Conservation (phyloP, 805 yeast genomes). For the Wickerhamiella lipophila region DNA sequence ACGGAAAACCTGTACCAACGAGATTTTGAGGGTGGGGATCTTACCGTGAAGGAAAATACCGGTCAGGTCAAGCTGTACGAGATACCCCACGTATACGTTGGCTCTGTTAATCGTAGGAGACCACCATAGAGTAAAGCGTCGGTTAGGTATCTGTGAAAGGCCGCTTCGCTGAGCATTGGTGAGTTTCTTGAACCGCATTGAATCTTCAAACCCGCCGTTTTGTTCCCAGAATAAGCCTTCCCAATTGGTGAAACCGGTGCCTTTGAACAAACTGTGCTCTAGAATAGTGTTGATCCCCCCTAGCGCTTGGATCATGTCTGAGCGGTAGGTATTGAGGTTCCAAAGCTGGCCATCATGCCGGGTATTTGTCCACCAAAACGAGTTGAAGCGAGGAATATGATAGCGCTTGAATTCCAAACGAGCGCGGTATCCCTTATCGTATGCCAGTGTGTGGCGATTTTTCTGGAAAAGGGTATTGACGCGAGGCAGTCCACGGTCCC, state of each 20-base stretch:
- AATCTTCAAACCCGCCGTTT: conserved; percentile 93
- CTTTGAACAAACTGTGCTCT: conserved; percentile 89
- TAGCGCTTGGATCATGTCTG: conserved; percentile 91
- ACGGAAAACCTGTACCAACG: conserved; percentile 88
- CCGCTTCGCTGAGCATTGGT: conserved; percentile 98
- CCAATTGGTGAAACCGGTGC: conserved; percentile 97
- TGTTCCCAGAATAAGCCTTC: conserved; percentile 98
- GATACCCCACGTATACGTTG: conserved; percentile 92
- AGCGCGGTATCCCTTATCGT: conserved; percentile 84
- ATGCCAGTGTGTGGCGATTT: conserved; percentile 86
- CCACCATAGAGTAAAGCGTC: conserved; percentile 98
- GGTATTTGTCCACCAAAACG: conserved; percentile 93
- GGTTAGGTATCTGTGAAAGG: conserved; percentile 90
- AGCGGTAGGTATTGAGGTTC: conserved; percentile 83
- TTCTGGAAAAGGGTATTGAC: conserved; percentile 90
- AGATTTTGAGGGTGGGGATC: conserved; percentile 91
- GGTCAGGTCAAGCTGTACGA: conserved; percentile 89
- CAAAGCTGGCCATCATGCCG: conserved; percentile 93
- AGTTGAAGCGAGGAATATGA: conserved; percentile 58
- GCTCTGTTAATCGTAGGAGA: conserved; percentile 98
- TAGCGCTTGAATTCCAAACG: conserved; percentile 68
- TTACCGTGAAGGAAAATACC: conserved; percentile 97
- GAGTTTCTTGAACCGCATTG: conserved; percentile 82
- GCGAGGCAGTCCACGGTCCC: conserved; percentile 97
- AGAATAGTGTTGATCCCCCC: conserved; percentile 95